Base-by-base conservation (phyloP, 495 filamentous ascomycete species). In the Penicillium waksmanii region DNA sequence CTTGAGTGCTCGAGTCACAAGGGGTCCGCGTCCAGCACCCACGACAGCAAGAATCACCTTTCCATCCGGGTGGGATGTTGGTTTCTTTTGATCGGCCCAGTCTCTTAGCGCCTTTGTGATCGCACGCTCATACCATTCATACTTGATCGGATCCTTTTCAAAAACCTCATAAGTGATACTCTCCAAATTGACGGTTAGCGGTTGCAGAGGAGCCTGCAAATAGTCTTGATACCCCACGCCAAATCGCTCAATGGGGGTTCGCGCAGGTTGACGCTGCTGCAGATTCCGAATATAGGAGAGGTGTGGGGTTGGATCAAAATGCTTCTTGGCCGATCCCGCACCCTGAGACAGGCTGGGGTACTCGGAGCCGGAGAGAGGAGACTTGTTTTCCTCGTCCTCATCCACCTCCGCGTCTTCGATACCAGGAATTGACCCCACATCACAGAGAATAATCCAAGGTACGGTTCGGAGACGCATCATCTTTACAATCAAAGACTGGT, bases 151-250 rank as follows among this genome's bases (percentile, higher is more conserved):
- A 58, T 98, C 96, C 62, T 95, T 96, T 72, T 99, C 95, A 67
- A 99, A 99, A 9, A 98, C 93, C 71, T 99, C 95, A 70, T 99
- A 99, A 1, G 95, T 99, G 53, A 96, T 89, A 49, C 90, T 95
- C 68, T 99, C 95, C 23, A 99, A 82, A 62, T 99, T 98, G 73
- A 98, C 95, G 0, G 95, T 90, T 18, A 99, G 81, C 1, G 95
- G 95, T 67, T 99, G 96, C 38, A 99, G 77, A 9, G 95, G 95
- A 5, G 91, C 90, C 71, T 99, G 95, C 2, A 98, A 79, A 75
- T 95, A 98, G 69, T 99, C 95, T 61, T 99, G 96, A 65, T 91
- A 94, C 8, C 89, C 90, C 11, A 82, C 77, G 9, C 89, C 87
- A 70, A 91, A 91, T 48, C 81, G 77, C 70, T 93, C 90, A 36